Evolutionary conservation across 345 rosid genomes (phyloP).

Genomic region (Arabidopsis arenosa): DNA sequence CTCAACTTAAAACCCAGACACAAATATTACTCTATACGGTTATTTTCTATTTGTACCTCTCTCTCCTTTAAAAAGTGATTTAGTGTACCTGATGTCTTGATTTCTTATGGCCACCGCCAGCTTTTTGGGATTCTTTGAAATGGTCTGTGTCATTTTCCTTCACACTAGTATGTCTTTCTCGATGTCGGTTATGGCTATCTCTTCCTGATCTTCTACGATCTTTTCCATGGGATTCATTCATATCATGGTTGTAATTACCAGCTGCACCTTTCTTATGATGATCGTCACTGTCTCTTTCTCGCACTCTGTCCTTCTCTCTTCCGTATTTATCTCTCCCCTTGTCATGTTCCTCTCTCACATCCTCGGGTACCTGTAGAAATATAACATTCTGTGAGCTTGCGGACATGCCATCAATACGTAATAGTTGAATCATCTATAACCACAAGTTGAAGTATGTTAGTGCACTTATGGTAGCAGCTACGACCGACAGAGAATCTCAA

Average conservation of each 20-base stretch:
- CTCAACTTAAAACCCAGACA: slow-evolving; percentile 3
- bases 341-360: slow-evolving; percentile 74
- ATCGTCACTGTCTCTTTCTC: slow-evolving; percentile 66
- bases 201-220: slow-evolving; percentile 66
- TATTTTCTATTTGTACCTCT: not conserved
- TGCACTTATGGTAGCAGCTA: slow-evolving; percentile 23
- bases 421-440: slow-evolving; percentile 13
- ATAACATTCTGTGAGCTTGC: slow-evolving; percentile 26
- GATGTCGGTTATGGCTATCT: slow-evolving; percentile 62
- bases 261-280: slow-evolving; percentile 56
- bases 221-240: slow-evolving; percentile 48
- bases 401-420: slow-evolving; percentile 19
- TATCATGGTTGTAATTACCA: slow-evolving; percentile 52
- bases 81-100: slow-evolving; percentile 61
- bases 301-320: slow-evolving; percentile 69
- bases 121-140: slow-evolving; percentile 58
- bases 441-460: slow-evolving; percentile 24
- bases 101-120: slow-evolving; percentile 61
- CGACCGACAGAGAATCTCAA: slow-evolving; percentile 5
- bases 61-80: slow-evolving; percentile 8
- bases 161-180: slow-evolving; percentile 62
- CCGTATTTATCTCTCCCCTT: slow-evolving; percentile 66
- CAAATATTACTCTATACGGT: not conserved
- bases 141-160: slow-evolving; percentile 64
- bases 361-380: slow-evolving; percentile 64